Conservation (phyloP, 768 basidiomycete genomes). For the Leccinum olivaceopallidum region DNA sequence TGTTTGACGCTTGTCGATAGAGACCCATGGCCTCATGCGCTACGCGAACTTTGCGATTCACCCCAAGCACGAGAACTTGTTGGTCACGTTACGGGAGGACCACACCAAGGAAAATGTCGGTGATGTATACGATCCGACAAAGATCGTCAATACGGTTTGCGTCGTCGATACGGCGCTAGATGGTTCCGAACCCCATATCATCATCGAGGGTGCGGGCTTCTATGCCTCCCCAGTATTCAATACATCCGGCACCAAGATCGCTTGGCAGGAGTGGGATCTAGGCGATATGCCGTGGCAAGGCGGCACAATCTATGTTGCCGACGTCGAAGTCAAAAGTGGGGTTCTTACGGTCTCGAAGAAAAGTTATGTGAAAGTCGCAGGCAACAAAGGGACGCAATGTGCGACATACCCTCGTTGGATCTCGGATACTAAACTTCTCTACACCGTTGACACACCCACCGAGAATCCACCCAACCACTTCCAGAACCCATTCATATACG, state of each 20-base stretch:
- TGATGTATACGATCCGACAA: slow-evolving; percentile 32
- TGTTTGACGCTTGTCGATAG: slow-evolving; percentile 11
- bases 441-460: slow-evolving; percentile 55
- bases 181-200: slow-evolving; percentile 35
- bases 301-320: slow-evolving; percentile 49
- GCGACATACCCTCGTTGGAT: slow-evolving; percentile 36
- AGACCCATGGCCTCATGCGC: slow-evolving; percentile 31
- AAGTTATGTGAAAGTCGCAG: slow-evolving; percentile 43
- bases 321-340: slow-evolving; percentile 25
- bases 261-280: slow-evolving; percentile 65
- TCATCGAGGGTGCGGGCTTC: slow-evolving; percentile 62
- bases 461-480: slow-evolving; percentile 36
- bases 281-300: slow-evolving; percentile 73
- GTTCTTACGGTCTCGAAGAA: slow-evolving; percentile 33
- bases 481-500: slow-evolving; percentile 44
- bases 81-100: slow-evolving; percentile 66
- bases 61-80: slow-evolving; percentile 47
- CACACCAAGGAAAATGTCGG: slow-evolving; percentile 42
- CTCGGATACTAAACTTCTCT: slow-evolving; percentile 54
- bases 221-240: slow-evolving; percentile 60
- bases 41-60: slow-evolving; percentile 55
- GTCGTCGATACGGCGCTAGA: slow-evolving; percentile 43
- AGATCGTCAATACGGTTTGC: slow-evolving; percentile 50
- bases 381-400: slow-evolving; percentile 40
- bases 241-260: slow-evolving; percentile 52